These are phyloP conservation scores for Penicillium concentricum DNA, from an alignment of 2,329 filamentous ascomycete species.

Conservation along the genomic window DNA sequence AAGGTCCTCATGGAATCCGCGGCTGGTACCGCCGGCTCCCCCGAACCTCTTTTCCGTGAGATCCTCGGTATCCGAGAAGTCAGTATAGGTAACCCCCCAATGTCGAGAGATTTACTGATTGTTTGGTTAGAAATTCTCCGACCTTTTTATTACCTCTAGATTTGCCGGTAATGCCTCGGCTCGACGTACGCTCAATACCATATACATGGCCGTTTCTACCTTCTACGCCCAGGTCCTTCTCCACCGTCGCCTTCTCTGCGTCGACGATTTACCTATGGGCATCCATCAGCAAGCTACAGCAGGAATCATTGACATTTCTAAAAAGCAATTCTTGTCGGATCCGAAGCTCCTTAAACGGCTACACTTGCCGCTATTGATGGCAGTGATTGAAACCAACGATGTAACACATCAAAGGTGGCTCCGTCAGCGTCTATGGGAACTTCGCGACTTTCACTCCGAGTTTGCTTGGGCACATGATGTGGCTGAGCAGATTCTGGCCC, in stretches of 20 bases:
- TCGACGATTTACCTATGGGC: slow-evolving; percentile 14
- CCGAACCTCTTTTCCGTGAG: slow-evolving; percentile 24
- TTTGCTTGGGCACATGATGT: slow-evolving; percentile 31
- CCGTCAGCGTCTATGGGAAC: slow-evolving; percentile 29
- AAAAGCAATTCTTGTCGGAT: slow-evolving; percentile 34
- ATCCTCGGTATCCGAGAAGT: slow-evolving; percentile 30
- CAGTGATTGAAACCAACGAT: slow-evolving; percentile 33
- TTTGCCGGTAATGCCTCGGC: slow-evolving; percentile 29
- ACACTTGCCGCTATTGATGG: slow-evolving; percentile 37
- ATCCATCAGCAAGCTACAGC: slow-evolving; percentile 30
- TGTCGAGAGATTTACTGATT: background rate
- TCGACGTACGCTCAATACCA: slow-evolving; percentile 36
- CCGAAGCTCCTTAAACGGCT: slow-evolving; percentile 32
- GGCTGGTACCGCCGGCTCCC: slow-evolving; percentile 13
- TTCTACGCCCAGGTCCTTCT: slow-evolving; percentile 36
- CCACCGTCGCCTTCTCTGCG: slow-evolving; percentile 33
- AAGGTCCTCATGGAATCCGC: slow-evolving; percentile 24
- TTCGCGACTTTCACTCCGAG: slow-evolving; percentile 31
- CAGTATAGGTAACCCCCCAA: background rate
- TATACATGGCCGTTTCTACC: slow-evolving; percentile 35
- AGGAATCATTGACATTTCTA: slow-evolving; percentile 33
- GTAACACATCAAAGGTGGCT: slow-evolving; percentile 32
- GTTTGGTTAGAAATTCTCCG: slow-evolving; percentile 32
- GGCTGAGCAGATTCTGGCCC: slow-evolving; percentile 29
- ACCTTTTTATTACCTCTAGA: slow-evolving; percentile 37